Evolutionary conservation across 2,329 filamentous ascomycete genomes (phyloP).

Genomic region (Colletotrichum orchidophilum): DNA sequence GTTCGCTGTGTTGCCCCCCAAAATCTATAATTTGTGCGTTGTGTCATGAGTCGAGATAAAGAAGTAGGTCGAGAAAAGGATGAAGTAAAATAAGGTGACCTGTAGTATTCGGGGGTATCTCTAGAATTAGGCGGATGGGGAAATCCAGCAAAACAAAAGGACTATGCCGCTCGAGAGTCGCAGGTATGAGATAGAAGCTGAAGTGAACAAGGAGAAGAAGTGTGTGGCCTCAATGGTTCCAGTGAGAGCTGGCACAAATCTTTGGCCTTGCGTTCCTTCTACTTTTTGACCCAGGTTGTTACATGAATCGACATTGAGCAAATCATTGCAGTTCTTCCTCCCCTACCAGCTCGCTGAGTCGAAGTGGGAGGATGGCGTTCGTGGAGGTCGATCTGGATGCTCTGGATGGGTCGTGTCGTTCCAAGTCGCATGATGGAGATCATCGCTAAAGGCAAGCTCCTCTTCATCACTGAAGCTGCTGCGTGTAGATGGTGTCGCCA

Average conservation of each 20-base stretch:
- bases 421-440: slow-evolving; percentile 33
- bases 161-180: slow-evolving; percentile 9
- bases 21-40: slow-evolving; percentile 28
- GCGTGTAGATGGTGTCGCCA: slow-evolving; percentile 58
- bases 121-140: slow-evolving; percentile 34
- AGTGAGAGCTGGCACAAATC: slow-evolving; percentile 11
- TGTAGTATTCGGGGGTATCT: slow-evolving; percentile 36
- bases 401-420: slow-evolving; percentile 23
- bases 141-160: slow-evolving; percentile 26
- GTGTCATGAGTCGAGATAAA: slow-evolving; percentile 29
- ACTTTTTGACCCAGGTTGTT: slow-evolving; percentile 17
- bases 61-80: slow-evolving; percentile 6
- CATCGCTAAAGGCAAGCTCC: slow-evolving; percentile 29
- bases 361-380: neutral
- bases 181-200: neutral
- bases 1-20: slow-evolving; percentile 12
- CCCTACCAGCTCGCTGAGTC: slow-evolving; percentile 1
- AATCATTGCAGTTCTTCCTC: neutral
- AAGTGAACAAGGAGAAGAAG: neutral
- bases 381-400: slow-evolving; percentile 3
- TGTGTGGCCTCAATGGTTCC: slow-evolving; percentile 1
- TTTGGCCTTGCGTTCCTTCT: slow-evolving; percentile 9
- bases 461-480: slow-evolving; percentile 48
- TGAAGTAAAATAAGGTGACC: slow-evolving; percentile 22
- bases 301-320: slow-evolving; percentile 13